phyloP scores from a whole-genome alignment of 2,329 filamentous ascomycete genomes.

The Alternaria burnsii region DNA sequence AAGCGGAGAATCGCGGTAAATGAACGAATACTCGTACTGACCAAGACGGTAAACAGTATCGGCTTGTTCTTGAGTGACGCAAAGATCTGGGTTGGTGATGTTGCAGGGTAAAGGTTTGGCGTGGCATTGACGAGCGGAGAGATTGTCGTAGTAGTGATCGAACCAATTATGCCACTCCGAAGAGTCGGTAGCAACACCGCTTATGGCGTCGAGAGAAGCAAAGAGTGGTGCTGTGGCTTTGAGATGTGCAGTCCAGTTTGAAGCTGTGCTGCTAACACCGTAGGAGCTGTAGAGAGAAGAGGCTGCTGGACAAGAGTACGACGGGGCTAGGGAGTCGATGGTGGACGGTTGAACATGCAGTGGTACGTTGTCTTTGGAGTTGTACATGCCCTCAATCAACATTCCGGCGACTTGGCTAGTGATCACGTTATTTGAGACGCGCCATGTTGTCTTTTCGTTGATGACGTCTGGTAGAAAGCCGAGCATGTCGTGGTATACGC shows the following conservation, averaged over 20 bases:
- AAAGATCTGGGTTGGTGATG: slow-evolving; percentile 59
- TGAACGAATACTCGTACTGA: slow-evolving; percentile 81
- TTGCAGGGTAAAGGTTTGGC: slow-evolving; percentile 75
- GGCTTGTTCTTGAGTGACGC: slow-evolving; percentile 69
- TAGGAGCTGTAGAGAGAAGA: slow-evolving; percentile 55
- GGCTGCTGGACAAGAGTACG: slow-evolving; percentile 70
- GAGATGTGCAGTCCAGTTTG: slow-evolving; percentile 71
- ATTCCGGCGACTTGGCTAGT: slow-evolving; percentile 82
- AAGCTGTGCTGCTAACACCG: slow-evolving; percentile 54
- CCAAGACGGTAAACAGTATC: slow-evolving; percentile 78
- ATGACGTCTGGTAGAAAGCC: slow-evolving; percentile 68
- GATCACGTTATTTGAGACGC: slow-evolving; percentile 84
- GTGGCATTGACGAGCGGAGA: slow-evolving; percentile 81
- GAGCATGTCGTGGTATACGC: slow-evolving; percentile 76
- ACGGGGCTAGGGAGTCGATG: slow-evolving; percentile 77
- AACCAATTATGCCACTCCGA: slow-evolving; percentile 73
- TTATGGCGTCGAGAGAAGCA: slow-evolving; percentile 70
- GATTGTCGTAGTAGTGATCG: slow-evolving; percentile 87
- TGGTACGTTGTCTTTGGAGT: slow-evolving; percentile 12
- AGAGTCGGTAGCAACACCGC: slow-evolving; percentile 66
- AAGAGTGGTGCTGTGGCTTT: slow-evolving; percentile 65
- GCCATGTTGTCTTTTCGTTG: slow-evolving; percentile 63
- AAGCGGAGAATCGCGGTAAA: slow-evolving; percentile 72
- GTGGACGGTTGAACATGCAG: slow-evolving; percentile 60
- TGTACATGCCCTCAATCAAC: slow-evolving; percentile 72